A percentile compares a stretch with the other conserved stretches of the same genome.
Evolutionary conservation across 1,139 yeast species (phyloP).

Genomic region (Yamadazyma membranifaciens): DNA sequence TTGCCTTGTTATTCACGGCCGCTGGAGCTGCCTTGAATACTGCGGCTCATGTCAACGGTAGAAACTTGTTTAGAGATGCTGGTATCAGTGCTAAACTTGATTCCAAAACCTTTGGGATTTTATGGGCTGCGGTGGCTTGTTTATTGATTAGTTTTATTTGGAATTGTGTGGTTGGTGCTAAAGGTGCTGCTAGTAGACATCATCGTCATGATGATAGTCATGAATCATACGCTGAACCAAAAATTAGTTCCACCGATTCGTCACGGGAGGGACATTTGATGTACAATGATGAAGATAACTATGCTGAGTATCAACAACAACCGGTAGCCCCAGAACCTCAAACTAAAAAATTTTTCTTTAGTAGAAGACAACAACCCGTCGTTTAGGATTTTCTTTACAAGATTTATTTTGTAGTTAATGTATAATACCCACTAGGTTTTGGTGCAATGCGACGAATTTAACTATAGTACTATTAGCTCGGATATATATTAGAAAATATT

Average conservation of each 20-base stretch:
- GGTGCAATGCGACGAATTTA: too few relatives aligned
- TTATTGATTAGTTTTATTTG: constrained; percentile 27
- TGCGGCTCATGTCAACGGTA: constrained; percentile 63
- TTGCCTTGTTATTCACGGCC: constrained; percentile 52
- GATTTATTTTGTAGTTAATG: background rate
- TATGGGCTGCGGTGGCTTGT: constrained; percentile 61
- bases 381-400: too few relatives aligned
- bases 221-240: constrained; percentile 13
- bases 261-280: constrained; percentile 9
- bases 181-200: constrained; percentile 11
- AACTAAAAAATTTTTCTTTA: constrained; percentile 8
- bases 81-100: constrained; percentile 55
- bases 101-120: constrained; percentile 55
- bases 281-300: constrained; percentile 7
- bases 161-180: constrained; percentile 15
- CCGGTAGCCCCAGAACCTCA: constrained; percentile 3
- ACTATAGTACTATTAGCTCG: background rate
- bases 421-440: background rate
- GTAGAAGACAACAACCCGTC: constrained; percentile 4
- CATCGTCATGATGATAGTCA: constrained; percentile 8
- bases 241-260: constrained; percentile 12
- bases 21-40: constrained; percentile 64
- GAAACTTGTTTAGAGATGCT: constrained; percentile 48
- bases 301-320: background rate
- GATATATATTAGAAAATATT: constrained; percentile 4